Evolutionary conservation across 139 green algal species (phyloP), one percentile per base, ranked within the genome.

Genomic region (Pseudopediastrum boryanum): DNA sequence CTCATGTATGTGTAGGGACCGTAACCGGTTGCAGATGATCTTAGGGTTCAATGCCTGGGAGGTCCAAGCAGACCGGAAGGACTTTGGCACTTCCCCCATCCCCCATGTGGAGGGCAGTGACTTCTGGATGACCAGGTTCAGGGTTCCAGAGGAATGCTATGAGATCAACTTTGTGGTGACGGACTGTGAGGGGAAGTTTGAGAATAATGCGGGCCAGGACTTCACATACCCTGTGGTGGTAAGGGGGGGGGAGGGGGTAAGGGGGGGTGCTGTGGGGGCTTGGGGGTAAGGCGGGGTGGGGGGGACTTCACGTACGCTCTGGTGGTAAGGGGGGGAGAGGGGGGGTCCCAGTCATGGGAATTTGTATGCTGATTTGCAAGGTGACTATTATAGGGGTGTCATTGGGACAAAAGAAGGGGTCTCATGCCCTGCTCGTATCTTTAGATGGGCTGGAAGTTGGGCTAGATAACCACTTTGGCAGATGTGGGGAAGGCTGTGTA

Each of bases 111-210:
- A 88, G 19, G 71, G 52, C 44, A 81, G 80, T 7, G 89, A 94
- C 62, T 94, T 90, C 52, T 93, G 83, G 80, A 68, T 33, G 16
- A 51, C 12, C 31, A 38, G 61, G 12, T 63, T 89, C 66, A 64
- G 59, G 68, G 75, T 87, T 2, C 87, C 90, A 7, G 52, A 79
- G 63, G 82, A 93, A 1, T 82, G 84, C 1, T 94, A 85, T 69
- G 92, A 95, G 77, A 73, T 95, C 56, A 93, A 95, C 81, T 95
- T 92, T 73, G 84, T 96, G 36, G 85, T 96, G 13, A 75, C 62
- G 21, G 92, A 94, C 81, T 74, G 74, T 19, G 81, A 88, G 50
- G 85, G 81, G 31, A 50, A 58, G 50, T 27, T 62, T 43, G 82
- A 87, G 67, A 84, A 90, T 77, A 90, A 90, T 81, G 82, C 82